A percentile compares a stretch with the other conserved stretches of the same genome.
Evolutionary conservation across 805 yeast species (phyloP).

Genomic region (Tetrapisispora nanseiensis): DNA sequence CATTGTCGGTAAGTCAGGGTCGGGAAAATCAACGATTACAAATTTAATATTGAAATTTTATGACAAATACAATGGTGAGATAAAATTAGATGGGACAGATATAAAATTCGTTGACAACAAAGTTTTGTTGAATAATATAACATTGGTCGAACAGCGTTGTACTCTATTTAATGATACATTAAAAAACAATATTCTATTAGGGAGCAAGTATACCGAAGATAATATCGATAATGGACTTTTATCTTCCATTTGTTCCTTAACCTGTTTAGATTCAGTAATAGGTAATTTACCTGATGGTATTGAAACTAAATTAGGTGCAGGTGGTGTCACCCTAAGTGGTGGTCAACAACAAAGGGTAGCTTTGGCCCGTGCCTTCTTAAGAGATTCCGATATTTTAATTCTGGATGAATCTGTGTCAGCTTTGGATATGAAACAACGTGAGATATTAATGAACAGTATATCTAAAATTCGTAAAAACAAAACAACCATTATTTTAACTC

Average conservation of each 20-base stretch:
- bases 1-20: conserved; percentile 81
- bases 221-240: conserved; percentile 19
- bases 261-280: conserved; percentile 43
- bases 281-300: conserved; percentile 43
- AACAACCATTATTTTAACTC: conserved; percentile 78
- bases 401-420: conserved; percentile 86
- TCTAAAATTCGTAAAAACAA: conserved; percentile 51
- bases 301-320: conserved; percentile 40
- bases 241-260: conserved; percentile 40
- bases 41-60: conserved; percentile 56
- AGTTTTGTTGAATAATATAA: conserved; percentile 55
- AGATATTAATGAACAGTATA: conserved; percentile 39
- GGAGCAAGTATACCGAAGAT: conserved; percentile 20
- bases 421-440: conserved; percentile 46
- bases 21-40: conserved; percentile 83
- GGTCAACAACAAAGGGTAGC: conserved; percentile 86
- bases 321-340: conserved; percentile 58
- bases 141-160: conserved; percentile 66
- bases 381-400: conserved; percentile 66
- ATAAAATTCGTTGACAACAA: conserved; percentile 33
- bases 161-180: conserved; percentile 56
- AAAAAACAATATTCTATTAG: conserved; percentile 52
- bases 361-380: conserved; percentile 68
- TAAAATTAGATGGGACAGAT: conserved; percentile 47
- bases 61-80: conserved; percentile 39